Conservation (phyloP, 2,329 filamentous ascomycete species). For the Emydomyces testavorans region DNA sequence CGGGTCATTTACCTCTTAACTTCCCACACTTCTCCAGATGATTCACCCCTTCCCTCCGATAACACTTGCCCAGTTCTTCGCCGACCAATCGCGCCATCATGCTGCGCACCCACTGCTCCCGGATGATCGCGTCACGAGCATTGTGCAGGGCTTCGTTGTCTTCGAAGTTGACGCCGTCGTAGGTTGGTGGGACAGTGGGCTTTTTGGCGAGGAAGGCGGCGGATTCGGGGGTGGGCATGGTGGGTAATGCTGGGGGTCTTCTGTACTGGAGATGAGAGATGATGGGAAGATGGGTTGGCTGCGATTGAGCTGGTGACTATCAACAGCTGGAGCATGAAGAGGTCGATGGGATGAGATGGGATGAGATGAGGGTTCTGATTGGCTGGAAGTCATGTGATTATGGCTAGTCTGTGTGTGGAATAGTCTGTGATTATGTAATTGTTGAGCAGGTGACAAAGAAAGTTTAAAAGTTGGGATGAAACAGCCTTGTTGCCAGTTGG, state of each 20-base stretch:
- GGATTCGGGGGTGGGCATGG: constrained; percentile 56
- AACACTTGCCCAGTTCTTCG: constrained; percentile 58
- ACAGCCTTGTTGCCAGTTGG: too few species aligned
- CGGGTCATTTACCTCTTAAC: constrained; percentile 45
- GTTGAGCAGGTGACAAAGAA: too few species aligned
- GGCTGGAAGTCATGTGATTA: too few species aligned
- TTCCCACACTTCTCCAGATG: constrained; percentile 57
- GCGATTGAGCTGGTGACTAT: too few species aligned
- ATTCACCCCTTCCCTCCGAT: constrained; percentile 53
- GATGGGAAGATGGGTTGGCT: too few species aligned
- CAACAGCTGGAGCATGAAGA: too few species aligned
- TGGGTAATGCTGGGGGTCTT: not conserved
- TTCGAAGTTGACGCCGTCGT: constrained; percentile 56
- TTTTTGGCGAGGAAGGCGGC: constrained; percentile 53
- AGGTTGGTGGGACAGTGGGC: constrained; percentile 53
- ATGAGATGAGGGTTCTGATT: too few species aligned
- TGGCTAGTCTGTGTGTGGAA: too few species aligned
- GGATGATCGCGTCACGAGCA: constrained; percentile 53
- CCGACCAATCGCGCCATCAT: constrained; percentile 58
- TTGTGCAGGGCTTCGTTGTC: constrained; percentile 53
- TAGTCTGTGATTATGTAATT: too few species aligned
- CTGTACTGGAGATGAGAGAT: not conserved
- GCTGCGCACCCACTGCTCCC: constrained; percentile 57
- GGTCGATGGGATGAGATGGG: too few species aligned
- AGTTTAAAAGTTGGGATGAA: too few species aligned